Base-by-base conservation (phyloP, 192 early-diverging fungal species). In the Ambispora gerdemannii region DNA sequence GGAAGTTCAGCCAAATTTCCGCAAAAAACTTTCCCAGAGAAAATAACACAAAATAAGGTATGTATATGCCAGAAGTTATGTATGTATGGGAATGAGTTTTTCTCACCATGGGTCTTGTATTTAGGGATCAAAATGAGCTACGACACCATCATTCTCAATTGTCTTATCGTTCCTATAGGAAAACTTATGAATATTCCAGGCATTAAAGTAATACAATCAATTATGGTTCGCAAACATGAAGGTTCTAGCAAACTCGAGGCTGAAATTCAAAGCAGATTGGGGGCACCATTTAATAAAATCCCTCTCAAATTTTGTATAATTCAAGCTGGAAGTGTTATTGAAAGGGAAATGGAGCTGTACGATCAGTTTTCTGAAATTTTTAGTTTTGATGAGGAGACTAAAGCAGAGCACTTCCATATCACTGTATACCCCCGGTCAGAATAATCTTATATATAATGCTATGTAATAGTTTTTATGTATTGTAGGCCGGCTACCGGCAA, bases 161-260 rank as follows among this genome's bases (percentile, higher is more conserved):
- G n/a, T 10, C 50, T 50, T 50, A 50, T 50, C 50, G 11, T 50
- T 50, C 50, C 50, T 50, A 50, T 50, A 50, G 50, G 50, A 50
- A 50, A 50, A 50, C 50, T 50, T 50, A 50, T 50, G 50, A 50
- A 50, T 50, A 50, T 50, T 50, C 50, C 50, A 50, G 50, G 50
- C 11, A 50, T 50, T 50, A 50, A 50, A 4, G 50, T 50, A 50
- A 50, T 50, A 50, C 50, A 50, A 50, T 2, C 50, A 50, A 50
- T 50, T 50, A 11, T 50, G 11, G 50, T 50, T 50, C 50, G 50
- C 50, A 50, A 50, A 50, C 11, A 50, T 50, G 50, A 50, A 4
- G 50, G 10, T 50, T 11, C 50, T 50, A 10, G 10, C 50, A 11
- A 50, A 50, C 50, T 50, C 50, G 11, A 50, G 50, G 50, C 50